phyloP scores from a whole-genome alignment of 2,329 filamentous ascomycete species.

The Coleophoma eucalyptorum region DNA sequence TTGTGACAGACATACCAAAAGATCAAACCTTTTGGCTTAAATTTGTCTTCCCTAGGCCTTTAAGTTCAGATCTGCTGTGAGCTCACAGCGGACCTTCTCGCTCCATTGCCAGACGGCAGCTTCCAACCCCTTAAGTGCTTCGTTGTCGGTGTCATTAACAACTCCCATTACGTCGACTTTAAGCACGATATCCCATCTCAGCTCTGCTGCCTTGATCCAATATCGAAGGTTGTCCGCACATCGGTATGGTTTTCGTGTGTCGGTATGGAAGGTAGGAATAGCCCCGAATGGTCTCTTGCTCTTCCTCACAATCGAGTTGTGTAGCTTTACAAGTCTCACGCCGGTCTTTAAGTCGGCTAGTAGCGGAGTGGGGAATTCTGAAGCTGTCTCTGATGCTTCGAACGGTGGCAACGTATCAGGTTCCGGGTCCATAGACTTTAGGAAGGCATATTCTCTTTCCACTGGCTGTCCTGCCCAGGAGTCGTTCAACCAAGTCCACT shows the following conservation, averaged over 20 bases:
- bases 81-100: constrained; percentile 75
- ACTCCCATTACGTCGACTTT: constrained; percentile 82
- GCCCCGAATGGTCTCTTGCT: constrained; percentile 84
- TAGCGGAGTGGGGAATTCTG: constrained; percentile 66
- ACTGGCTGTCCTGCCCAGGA: constrained; percentile 74
- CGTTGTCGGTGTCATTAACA: constrained; percentile 66
- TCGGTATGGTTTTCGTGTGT: constrained; percentile 92
- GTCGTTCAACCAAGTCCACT: constrained; percentile 76
- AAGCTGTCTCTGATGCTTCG: constrained; percentile 33
- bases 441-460: constrained; percentile 78
- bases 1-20: too few relatives aligned
- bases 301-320: constrained; percentile 83
- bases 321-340: constrained; percentile 75
- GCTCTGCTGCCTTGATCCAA: constrained; percentile 94
- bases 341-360: constrained; percentile 73
- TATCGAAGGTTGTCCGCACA: constrained; percentile 90
- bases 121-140: constrained; percentile 80
- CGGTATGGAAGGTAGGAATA: constrained; percentile 86
- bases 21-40: neutral
- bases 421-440: constrained; percentile 67
- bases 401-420: constrained; percentile 60
- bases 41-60: constrained; percentile 1
- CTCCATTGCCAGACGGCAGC: constrained; percentile 81
- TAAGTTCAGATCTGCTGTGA: constrained; percentile 60
- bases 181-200: constrained; percentile 86